phyloP scores from a whole-genome alignment of 2,329 filamentous ascomycete species.

The Aspergillus glaucus region DNA sequence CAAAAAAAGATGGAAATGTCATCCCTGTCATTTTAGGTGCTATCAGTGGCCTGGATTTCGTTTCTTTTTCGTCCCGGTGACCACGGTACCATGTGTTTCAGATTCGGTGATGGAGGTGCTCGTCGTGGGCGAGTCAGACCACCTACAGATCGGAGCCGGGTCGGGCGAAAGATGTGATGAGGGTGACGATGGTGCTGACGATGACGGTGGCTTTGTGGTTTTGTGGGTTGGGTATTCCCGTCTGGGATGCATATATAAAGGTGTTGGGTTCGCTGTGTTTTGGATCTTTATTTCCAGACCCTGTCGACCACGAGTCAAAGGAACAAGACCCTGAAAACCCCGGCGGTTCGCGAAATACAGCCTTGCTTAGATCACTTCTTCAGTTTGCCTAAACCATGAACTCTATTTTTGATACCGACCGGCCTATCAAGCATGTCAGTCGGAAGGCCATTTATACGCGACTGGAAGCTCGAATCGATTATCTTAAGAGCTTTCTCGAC shows the following conservation, averaged over 20 bases:
- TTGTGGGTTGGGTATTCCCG: background rate
- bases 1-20: background rate
- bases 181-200: background rate
- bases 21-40: background rate
- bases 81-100: constrained; percentile 1
- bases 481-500: constrained; percentile 69
- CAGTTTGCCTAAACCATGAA: constrained; percentile 4
- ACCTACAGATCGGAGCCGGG: background rate
- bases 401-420: constrained; percentile 11
- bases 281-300: background rate
- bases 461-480: constrained; percentile 62
- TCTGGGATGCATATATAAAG: background rate
- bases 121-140: background rate
- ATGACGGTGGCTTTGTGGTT: background rate
- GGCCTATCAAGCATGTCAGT: constrained; percentile 54
- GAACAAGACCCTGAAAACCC: background rate
- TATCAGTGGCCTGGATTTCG: background rate
- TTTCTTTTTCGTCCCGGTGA: background rate
- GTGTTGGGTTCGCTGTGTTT: background rate
- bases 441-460: constrained; percentile 66
- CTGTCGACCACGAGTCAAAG: background rate
- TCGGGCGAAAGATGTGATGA: background rate
- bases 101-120: background rate
- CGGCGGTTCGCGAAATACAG: background rate
- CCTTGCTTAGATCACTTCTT: background rate